A percentile compares a stretch with the other conserved stretches of the same genome.
Evolutionary conservation across 176 grass and related monocot genomes (phyloP).

Genomic region (Ensete glaucum): DNA sequence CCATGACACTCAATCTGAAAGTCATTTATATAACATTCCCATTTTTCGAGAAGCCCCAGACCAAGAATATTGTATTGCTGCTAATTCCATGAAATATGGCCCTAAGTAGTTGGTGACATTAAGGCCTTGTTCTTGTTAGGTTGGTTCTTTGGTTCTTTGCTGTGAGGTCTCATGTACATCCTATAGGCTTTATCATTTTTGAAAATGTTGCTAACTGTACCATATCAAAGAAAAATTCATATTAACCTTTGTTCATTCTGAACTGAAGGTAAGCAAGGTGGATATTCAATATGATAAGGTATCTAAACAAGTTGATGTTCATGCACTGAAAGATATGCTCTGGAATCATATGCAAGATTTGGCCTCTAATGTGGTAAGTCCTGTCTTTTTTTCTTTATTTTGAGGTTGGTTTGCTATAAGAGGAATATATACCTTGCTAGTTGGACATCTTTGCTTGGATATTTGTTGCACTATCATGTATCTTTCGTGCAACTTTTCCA

Average conservation of each 20-base stretch:
- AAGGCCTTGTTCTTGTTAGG: no score
- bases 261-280: slow-evolving; percentile 73
- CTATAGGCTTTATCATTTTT: no score
- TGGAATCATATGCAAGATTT: slow-evolving; percentile 81
- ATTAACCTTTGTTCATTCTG: slow-evolving; percentile 24
- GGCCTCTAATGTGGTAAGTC: slow-evolving; percentile 36
- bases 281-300: slow-evolving; percentile 92
- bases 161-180: no score
- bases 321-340: slow-evolving; percentile 81
- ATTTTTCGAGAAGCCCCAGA: no score
- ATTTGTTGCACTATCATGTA: neutral
- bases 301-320: slow-evolving; percentile 97
- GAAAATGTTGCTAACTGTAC: neutral
- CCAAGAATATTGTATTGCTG: no score
- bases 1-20: no score
- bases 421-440: neutral
- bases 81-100: no score
- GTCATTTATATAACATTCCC: no score
- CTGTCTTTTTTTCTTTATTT: slow-evolving; percentile 8
- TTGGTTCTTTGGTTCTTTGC: no score
- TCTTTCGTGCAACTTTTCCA: no score
- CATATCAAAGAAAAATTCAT: slow-evolving; percentile 3
- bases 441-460: neutral
- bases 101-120: no score
- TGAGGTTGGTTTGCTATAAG: neutral